These are phyloP conservation scores for Auricularia cornea DNA, from an alignment of 768 basidiomycete genomes.

Conservation along the genomic window DNA sequence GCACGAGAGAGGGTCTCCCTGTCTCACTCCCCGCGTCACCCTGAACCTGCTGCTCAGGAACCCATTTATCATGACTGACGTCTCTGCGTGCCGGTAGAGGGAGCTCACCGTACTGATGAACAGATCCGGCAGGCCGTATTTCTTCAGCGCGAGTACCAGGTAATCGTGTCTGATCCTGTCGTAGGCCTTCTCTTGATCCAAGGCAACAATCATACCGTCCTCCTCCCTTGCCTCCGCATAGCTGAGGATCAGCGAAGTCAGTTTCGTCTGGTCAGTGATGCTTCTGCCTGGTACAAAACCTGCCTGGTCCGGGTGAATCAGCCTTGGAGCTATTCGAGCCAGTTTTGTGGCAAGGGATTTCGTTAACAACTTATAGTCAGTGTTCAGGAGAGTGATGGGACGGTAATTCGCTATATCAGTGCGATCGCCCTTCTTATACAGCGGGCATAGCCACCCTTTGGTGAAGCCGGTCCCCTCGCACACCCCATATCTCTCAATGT, in stretches of 20 bases:
- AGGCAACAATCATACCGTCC: slow-evolving; percentile 9
- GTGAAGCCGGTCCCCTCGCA: slow-evolving; percentile 12
- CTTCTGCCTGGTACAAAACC: slow-evolving; percentile 11
- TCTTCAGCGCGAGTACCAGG: slow-evolving; percentile 6
- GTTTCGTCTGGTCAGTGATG: slow-evolving; percentile 12
- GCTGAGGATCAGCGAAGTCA: slow-evolving; percentile 6
- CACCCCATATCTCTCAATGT: background rate
- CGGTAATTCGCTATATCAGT: slow-evolving; percentile 12
- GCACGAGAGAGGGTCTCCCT: slow-evolving; percentile 17
- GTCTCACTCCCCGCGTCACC: slow-evolving; percentile 13
- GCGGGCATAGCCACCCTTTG: slow-evolving; percentile 11
- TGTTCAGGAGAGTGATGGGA: slow-evolving; percentile 15
- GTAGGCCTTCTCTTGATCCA: too few relatives aligned
- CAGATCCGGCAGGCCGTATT: slow-evolving; percentile 4
- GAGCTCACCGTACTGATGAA: slow-evolving; percentile 15
- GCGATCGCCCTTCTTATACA: slow-evolving; percentile 14
- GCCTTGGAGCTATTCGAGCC: background rate
- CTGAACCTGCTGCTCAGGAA: background rate
- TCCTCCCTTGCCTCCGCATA: slow-evolving; percentile 9
- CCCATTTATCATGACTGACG: slow-evolving; percentile 11
- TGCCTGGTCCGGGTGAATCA: slow-evolving; percentile 13
- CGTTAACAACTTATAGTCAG: slow-evolving; percentile 17
- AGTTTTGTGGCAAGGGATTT: slow-evolving; percentile 8
- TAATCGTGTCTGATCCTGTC: slow-evolving; percentile 9
- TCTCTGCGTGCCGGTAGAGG: slow-evolving; percentile 11